Conservation (phyloP, 2,329 filamentous ascomycete genomes). For the Teratosphaeriaceae sp. region DNA sequence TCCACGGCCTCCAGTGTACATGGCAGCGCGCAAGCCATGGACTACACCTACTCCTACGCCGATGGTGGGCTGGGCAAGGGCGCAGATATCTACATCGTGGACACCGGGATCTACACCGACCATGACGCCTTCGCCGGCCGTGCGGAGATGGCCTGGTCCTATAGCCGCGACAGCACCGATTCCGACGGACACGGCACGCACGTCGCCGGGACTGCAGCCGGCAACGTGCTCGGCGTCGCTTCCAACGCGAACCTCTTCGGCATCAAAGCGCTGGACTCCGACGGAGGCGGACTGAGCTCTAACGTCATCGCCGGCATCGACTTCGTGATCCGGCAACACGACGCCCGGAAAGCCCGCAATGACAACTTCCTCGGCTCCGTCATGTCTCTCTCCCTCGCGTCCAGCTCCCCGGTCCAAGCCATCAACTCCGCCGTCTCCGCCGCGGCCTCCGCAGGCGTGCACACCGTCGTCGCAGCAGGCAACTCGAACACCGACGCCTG, state of each 20-base stretch:
- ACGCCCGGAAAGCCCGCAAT: conserved; percentile 33
- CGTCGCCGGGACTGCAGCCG: conserved; percentile 40
- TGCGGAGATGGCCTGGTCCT: conserved; percentile 36
- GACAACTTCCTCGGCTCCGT: conserved; percentile 35
- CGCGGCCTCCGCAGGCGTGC: conserved; percentile 35
- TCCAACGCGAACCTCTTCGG: conserved; percentile 43
- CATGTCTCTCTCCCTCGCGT: conserved; percentile 40
- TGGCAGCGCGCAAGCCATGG: conserved; percentile 26
- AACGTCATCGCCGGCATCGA: conserved; percentile 47
- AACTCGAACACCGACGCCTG: conserved; percentile 39
- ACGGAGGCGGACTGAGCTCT: conserved; percentile 40
- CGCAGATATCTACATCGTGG: conserved; percentile 45
- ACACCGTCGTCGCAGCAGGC: conserved; percentile 42
- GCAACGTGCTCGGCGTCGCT: conserved; percentile 41
- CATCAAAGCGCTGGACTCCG: conserved; percentile 45
- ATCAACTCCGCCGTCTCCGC: conserved; percentile 29
- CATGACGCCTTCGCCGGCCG: conserved; percentile 41
- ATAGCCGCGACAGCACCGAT: conserved; percentile 30
- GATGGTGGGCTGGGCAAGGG: conserved; percentile 32
- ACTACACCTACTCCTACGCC: conserved; percentile 40
- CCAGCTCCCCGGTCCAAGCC: conserved; percentile 23
- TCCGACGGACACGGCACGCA: conserved; percentile 45
- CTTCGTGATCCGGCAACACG: conserved; percentile 39
- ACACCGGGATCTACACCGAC: conserved; percentile 41
- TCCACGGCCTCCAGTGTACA: conserved; percentile 26